Evolutionary conservation across 495 filamentous ascomycete genomes (phyloP), one percentile per base, ranked within the genome.

Genomic region (Talaromyces stipitatus): DNA sequence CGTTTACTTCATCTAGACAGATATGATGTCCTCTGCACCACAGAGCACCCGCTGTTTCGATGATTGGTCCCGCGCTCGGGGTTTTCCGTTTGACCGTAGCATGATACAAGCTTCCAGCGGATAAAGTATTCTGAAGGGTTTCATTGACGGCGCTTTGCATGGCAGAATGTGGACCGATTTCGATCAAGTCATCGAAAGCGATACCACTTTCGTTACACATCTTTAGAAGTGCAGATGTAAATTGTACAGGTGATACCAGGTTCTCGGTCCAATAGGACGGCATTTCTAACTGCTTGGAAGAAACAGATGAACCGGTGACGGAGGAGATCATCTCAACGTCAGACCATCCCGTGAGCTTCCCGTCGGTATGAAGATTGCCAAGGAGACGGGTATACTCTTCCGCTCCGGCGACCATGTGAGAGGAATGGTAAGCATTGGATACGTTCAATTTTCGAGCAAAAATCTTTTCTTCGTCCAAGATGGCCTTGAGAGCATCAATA

Each of bases 241-340:
- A 82, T 36, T 64, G 68, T 2, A 82, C 80, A 0, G 73, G 69
- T 29, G 72, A 75, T 1, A 78, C 75, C 14, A 84, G 69, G 60
- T 83, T 84, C 48, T 75, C 61, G 5, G 77, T 75, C 81, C 81
- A 84, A 64, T 84, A 82, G 2, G 68, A 62, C 14, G 70, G 45
- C 5, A 70, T 67, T 10, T 36, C 64, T 28, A 77, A 64, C 20
- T 65, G 59, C 16, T 57, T 60, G 10, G 62, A 60, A 18, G 65
- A 54, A 26, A 68, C 58, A 12, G 66, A 51, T 57, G 58, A 28
- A 7, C 74, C 75, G 2, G 69, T 67, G 8, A 75, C 68, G 8
- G 70, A 69, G 0, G 77, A 80, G 58, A 73, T 69, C 60, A 72
- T 72, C 83, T 24, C 12, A 22, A 50, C 24, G n/a, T 23, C 18